A percentile compares a stretch with the other conserved stretches of the same genome.
phyloP scores from a whole-genome alignment of 176 grass and related monocot genomes.

The Rhynchospora pubera region DNA sequence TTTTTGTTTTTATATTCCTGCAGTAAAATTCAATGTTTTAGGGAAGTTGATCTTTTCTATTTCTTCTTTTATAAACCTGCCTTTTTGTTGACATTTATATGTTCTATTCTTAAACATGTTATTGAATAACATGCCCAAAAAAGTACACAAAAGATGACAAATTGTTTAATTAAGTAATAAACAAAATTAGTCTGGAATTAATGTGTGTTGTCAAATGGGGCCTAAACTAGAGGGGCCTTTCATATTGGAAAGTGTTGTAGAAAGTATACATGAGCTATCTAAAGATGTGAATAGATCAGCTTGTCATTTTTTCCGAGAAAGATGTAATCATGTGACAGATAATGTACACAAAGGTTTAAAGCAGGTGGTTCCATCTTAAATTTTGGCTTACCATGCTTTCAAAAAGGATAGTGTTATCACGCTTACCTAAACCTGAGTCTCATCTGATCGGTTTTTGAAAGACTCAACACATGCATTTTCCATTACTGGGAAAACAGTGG shows the following conservation, averaged over 20 bases:
- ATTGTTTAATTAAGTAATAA: not conserved
- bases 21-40: not conserved
- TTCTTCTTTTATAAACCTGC: not conserved
- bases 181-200: not conserved
- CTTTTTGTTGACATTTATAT: not conserved
- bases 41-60: not conserved
- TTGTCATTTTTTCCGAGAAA: not conserved
- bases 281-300: not conserved
- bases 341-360: not conserved
- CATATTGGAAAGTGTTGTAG: not conserved
- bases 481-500: no score
- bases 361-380: not conserved
- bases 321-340: not conserved
- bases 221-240: not conserved
- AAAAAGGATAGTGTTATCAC: not conserved
- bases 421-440: not conserved
- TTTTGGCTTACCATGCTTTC: not conserved
- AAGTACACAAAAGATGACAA: not conserved
- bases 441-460: not conserved
- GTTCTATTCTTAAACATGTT: not conserved
- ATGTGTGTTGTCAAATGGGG: not conserved
- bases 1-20: not conserved
- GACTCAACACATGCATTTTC: no score
- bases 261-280: not conserved
- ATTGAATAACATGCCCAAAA: not conserved